A percentile compares a stretch with the other conserved stretches of the same genome.
phyloP scores from a whole-genome alignment of 768 basidiomycete species.

The Termitomyces titanicus region DNA sequence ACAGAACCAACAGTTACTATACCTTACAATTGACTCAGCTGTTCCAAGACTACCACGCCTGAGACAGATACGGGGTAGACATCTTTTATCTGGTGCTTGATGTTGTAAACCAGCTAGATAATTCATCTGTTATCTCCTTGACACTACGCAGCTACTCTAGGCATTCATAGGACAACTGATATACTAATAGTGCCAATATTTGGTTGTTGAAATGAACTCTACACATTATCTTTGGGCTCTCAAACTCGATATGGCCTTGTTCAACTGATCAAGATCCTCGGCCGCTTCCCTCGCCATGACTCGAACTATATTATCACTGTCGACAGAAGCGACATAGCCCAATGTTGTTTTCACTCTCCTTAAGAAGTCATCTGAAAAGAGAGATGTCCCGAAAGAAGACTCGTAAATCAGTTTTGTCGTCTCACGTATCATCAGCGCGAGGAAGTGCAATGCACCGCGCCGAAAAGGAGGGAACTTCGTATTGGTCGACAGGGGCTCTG shows the following conservation, averaged over 20 bases:
- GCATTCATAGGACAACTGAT: too few species aligned
- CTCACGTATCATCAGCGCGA: conserved; percentile 65
- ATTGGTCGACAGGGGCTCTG: conserved; percentile 53
- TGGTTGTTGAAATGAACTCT: too few species aligned
- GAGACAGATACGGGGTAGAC: conserved; percentile 95
- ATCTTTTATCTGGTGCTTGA: conserved; percentile 16
- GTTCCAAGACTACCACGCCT: conserved; percentile 55
- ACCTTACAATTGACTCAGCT: conserved; percentile 85
- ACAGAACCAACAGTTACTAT: conserved; percentile 50
- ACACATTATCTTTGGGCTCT: too few species aligned
- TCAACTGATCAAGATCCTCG: conserved; percentile 51
- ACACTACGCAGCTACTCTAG: too few species aligned
- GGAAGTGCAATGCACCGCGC: conserved; percentile 83
- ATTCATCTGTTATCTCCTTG: too few species aligned
- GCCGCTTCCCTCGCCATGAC: conserved; percentile 73
- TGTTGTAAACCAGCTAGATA: background rate
- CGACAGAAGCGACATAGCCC: conserved; percentile 65
- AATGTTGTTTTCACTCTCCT: conserved; percentile 57
- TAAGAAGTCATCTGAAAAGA: conserved; percentile 35
- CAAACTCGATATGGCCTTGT: conserved; percentile 40
- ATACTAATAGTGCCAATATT: too few species aligned
- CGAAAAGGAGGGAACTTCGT: conserved; percentile 77
- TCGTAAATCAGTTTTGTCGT: conserved; percentile 51
- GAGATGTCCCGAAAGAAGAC: conserved; percentile 18
- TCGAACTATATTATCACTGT: conserved; percentile 67